These are phyloP conservation scores for Clarireedia paspali DNA, from an alignment of 2,329 filamentous ascomycete genomes.

Conservation along the genomic window DNA sequence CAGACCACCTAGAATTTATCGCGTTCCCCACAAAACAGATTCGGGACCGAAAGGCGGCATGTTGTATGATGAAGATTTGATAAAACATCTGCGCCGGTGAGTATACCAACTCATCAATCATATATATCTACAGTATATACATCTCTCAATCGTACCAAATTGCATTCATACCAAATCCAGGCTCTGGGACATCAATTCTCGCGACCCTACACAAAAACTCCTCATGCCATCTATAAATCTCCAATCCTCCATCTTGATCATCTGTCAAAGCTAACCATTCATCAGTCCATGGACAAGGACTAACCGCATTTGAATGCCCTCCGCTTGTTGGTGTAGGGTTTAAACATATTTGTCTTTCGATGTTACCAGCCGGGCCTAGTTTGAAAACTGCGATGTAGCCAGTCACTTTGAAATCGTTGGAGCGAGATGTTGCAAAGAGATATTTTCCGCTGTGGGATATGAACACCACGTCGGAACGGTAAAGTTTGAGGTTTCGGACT, in stretches of 20 bases:
- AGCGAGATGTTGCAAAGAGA: conserved; percentile 77
- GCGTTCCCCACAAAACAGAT: too few relatives aligned
- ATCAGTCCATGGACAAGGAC: conserved; percentile 74
- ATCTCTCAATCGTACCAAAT: conserved; percentile 74
- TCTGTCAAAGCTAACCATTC: conserved; percentile 89
- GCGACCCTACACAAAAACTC: conserved; percentile 75
- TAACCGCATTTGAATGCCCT: conserved; percentile 83
- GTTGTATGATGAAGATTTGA: neutral
- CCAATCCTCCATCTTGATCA: conserved; percentile 78
- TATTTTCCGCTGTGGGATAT: conserved; percentile 62
- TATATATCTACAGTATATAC: neutral
- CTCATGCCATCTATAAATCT: conserved; percentile 81
- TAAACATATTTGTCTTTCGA: conserved; percentile 71
- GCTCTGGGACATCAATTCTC: conserved; percentile 68
- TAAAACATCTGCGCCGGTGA: too few relatives aligned
- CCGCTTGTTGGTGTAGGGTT: conserved; percentile 82
- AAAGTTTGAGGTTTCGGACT: conserved; percentile 45
- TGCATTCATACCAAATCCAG: conserved; percentile 95
- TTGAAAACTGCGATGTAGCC: conserved; percentile 80
- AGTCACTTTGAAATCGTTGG: conserved; percentile 67
- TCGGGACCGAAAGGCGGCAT: neutral
- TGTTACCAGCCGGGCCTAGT: conserved; percentile 58
- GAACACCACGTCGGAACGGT: conserved; percentile 78
- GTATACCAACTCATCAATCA: neutral
- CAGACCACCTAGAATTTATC: too few relatives aligned